Evolutionary conservation across 805 yeast genomes (phyloP).

Genomic region (Candida patagonica): DNA sequence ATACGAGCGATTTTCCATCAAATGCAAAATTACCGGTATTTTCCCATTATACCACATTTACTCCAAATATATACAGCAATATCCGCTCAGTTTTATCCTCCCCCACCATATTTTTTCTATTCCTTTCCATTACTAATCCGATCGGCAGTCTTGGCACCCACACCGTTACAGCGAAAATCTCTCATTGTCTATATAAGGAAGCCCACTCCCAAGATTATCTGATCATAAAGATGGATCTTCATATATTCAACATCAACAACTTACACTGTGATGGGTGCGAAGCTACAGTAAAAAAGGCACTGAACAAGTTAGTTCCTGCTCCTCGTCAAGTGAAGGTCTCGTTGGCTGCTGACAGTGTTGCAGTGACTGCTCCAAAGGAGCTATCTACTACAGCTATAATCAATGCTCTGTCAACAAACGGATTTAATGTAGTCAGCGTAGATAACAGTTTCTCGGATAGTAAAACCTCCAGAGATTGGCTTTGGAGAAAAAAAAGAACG

Average conservation of each 20-base stretch:
- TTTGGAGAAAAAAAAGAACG: constrained; percentile 3
- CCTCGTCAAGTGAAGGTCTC: constrained; percentile 15
- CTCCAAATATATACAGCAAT: too few relatives aligned
- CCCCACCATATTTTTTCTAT: too few relatives aligned
- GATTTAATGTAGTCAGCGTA: constrained; percentile 19
- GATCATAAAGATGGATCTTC: constrained; percentile 7
- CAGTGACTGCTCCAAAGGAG: constrained; percentile 20
- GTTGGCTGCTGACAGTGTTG: constrained; percentile 21
- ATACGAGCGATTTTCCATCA: too few relatives aligned
- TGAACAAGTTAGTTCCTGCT: constrained; percentile 22
- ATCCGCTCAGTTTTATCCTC: too few relatives aligned
- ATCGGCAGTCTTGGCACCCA: too few relatives aligned
- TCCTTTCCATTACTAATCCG: too few relatives aligned
- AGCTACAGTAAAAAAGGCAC: constrained; percentile 26
- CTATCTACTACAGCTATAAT: constrained; percentile 11
- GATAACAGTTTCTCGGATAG: constrained; percentile 6
- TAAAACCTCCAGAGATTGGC: constrained; percentile 1
- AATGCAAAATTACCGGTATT: too few relatives aligned
- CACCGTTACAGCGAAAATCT: too few relatives aligned
- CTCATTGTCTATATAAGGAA: too few relatives aligned
- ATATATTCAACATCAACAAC: constrained; percentile 31
- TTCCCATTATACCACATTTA: too few relatives aligned
- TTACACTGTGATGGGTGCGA: constrained; percentile 51
- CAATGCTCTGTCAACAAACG: constrained; percentile 17
- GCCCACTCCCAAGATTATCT: too few relatives aligned